Base-by-base conservation (phyloP, 176 grass and related monocot species). In the Musa beccarii region DNA sequence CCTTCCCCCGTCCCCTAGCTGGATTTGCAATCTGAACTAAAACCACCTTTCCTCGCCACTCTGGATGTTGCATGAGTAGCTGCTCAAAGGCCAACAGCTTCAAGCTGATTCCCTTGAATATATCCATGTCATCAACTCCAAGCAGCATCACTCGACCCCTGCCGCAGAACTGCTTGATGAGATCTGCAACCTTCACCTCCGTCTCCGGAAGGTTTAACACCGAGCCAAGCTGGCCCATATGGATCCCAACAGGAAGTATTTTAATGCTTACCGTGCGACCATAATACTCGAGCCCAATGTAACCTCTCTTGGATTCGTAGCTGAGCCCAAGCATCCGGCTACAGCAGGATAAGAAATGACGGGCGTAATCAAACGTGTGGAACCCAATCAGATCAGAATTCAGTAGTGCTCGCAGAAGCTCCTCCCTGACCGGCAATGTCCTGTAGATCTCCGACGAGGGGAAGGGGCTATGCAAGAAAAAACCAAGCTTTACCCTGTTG, bases 1-100 rank as follows among this genome's bases (percentile, higher is more conserved):
- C 93, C 77, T 90, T 96, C 0, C 93, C 93, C 63, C 83, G 61
- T 17, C 93, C 93, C 73, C 93, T 92, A 0, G 93, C 90, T 0
- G 93, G 93, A 86, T 96, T 96, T 28, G 93, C 93, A 49, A 96
- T 96, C 83, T 96, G 93, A 17, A 96, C 93, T 17, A 96, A 50
- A n/a, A 96, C 87, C 54, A 87, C 89, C 51, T 77, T 85, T 66
- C 89, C 87, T 49, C 77, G 71, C 85, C 89, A 96, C 52, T 92
- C 85, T 10, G 74, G 81, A 74, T 96, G 89, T 81, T 96, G 87
- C 29, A 80, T 70, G 63, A 96, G 54, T 34, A 96, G 87, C 71
- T 92, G 89, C 83, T 96, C 89, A 74, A 96, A 96, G 9, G 93
- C 89, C 83, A 96, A 25, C 67, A 96, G 84, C 80, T 96, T 96